These are phyloP conservation scores for Claviceps pazoutovae DNA, from an alignment of 2,329 filamentous ascomycete species.

Conservation along the genomic window DNA sequence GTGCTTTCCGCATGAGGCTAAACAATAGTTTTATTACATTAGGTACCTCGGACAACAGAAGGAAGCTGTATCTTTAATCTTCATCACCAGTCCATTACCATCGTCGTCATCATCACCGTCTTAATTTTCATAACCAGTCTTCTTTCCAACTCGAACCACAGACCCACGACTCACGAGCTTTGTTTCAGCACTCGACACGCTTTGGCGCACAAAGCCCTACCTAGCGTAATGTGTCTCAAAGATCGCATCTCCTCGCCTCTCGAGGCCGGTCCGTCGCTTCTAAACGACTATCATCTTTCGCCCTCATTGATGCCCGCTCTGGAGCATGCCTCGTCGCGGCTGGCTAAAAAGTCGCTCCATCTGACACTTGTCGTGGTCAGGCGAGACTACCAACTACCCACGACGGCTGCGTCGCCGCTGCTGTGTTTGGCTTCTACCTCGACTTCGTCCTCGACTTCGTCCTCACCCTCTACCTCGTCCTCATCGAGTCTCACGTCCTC, in stretches of 20 bases:
- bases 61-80: too few species aligned
- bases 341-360: constrained; percentile 40
- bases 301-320: constrained; percentile 39
- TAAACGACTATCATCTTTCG: constrained; percentile 44
- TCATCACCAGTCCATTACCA: too few species aligned
- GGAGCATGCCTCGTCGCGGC: constrained; percentile 41
- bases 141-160: too few species aligned
- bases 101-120: too few species aligned
- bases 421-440: not conserved
- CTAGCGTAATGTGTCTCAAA: constrained; percentile 32
- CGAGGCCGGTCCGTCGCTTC: constrained; percentile 46
- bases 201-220: too few species aligned
- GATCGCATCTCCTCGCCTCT: constrained; percentile 47
- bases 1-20: too few species aligned
- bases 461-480: constrained; percentile 14
- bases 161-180: too few species aligned
- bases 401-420: constrained; percentile 11
- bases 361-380: constrained; percentile 44
- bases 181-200: not conserved
- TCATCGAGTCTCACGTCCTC: constrained; percentile 9
- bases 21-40: too few species aligned
- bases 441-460: constrained; percentile 6
- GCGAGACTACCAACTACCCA: constrained; percentile 41
- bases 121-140: too few species aligned
- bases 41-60: too few species aligned